Base-by-base conservation (phyloP, 306 rosid genomes). In the Malus fusca region DNA sequence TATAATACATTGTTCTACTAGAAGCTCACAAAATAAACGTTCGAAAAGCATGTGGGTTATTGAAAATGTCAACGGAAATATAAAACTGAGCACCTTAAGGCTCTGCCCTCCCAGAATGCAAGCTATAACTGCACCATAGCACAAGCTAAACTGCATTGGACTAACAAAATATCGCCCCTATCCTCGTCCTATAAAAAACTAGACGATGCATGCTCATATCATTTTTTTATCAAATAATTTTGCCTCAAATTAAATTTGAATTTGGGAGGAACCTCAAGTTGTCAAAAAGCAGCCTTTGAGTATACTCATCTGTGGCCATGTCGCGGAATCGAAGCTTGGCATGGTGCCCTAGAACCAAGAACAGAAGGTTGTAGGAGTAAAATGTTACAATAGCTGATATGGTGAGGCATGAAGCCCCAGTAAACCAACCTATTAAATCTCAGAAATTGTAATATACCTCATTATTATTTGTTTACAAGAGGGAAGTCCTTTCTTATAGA, bases 51-150 rank as follows among this genome's bases (percentile, higher is more conserved):
- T 53, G 62, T 26, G 4, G 51, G 51, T 11, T 12, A 44, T 13
- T 14, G 15, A 14, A 44, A 7, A 56, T 6, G 26, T 37, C 3
- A 8, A 37, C 22, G 71, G 51, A 66, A 66, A 37, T 10, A 66
- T 23, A n/a, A 31, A 8, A 42, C 33, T 58, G 23, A 91, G 3
- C 51, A 12, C 96, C 85, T 88, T 87, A 25, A 91, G 88, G 80
- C 85, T 82, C 71, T 84, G 85, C 46, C 96, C 96, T 78, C 90
- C 96, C 2, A 88, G 80, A 79, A 82, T 83, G 60, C 90, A 88
- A 73, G 73, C 83, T 68, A 91, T 78, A 46, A 85, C 96, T 51
- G 86, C 80, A 28, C 30, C 90, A 71, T 75, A 84, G 79, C 91
- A 91, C 33, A 88, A 66, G 30, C 78, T 80, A 78, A 91, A 82